These are phyloP conservation scores for Xanthoconium separans DNA, from an alignment of 1,284 basidiomycete species.

Conservation along the genomic window DNA sequence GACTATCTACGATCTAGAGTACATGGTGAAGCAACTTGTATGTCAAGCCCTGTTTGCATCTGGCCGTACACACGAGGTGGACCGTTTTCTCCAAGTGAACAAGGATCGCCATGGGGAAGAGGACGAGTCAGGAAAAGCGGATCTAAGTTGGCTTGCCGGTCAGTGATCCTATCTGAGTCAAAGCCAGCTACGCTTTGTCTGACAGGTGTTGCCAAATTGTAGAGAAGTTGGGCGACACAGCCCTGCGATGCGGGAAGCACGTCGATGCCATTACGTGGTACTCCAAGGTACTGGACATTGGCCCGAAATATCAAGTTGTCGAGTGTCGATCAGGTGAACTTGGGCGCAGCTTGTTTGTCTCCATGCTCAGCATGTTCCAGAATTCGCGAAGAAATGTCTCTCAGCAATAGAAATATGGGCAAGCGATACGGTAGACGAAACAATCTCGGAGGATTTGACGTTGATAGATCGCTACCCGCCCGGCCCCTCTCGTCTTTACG, in stretches of 20 bases:
- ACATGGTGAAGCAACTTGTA: neutral
- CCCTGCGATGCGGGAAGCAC: neutral
- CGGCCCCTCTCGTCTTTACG: neutral
- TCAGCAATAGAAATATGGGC: neutral
- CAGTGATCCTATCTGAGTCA: neutral
- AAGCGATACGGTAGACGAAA: neutral
- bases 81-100: neutral
- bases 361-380: neutral
- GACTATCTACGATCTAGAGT: neutral
- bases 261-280: constrained; percentile 2
- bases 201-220: neutral
- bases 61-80: neutral
- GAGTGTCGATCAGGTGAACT: neutral
- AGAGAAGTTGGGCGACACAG: constrained; percentile 1
- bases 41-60: neutral
- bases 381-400: neutral
- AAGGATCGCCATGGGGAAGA: neutral
- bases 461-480: neutral
- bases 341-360: neutral
- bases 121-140: neutral
- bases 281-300: neutral
- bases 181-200: neutral
- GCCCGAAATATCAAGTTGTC: neutral
- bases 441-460: neutral
- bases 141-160: constrained; percentile 1